phyloP scores from a whole-genome alignment of 805 yeast species.

The Nadsonia fulvescens region DNA sequence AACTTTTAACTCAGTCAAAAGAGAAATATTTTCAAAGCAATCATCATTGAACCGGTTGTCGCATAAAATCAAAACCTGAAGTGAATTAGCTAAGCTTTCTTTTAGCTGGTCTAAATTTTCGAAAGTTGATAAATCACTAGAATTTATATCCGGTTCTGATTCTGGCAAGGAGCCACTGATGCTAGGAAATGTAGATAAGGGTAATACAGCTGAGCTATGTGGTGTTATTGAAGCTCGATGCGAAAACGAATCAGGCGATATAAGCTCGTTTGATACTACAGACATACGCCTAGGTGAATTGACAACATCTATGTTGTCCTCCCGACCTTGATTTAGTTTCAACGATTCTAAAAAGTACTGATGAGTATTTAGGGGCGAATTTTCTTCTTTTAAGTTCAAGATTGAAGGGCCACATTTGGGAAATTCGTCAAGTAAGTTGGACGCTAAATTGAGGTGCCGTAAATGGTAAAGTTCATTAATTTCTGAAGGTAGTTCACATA shows the following conservation, averaged over 20 bases:
- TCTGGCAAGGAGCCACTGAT: constrained; percentile 2
- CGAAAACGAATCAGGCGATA: constrained; percentile 5
- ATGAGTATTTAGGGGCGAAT: constrained; percentile 2
- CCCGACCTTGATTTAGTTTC: too few relatives aligned
- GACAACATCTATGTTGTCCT: constrained; percentile 8
- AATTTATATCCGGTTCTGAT: too few relatives aligned
- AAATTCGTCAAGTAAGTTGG: constrained; percentile 45
- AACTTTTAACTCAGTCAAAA: constrained; percentile 35
- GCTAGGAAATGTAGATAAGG: constrained; percentile 4
- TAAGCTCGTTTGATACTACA: too few relatives aligned
- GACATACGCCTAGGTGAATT: constrained; percentile 5
- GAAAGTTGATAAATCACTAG: too few relatives aligned
- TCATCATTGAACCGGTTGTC: constrained; percentile 76
- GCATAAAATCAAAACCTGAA: constrained; percentile 45
- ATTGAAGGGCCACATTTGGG: constrained; percentile 22
- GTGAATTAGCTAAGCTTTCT: constrained; percentile 25
- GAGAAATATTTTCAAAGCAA: constrained; percentile 47
- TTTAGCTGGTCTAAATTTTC: too few relatives aligned
- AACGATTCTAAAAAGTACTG: too few relatives aligned
- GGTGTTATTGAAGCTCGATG: constrained; percentile 2
- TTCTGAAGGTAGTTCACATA: constrained; percentile 48
- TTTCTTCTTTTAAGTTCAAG: constrained; percentile 2
- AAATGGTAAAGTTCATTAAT: constrained; percentile 46
- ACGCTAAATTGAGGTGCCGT: constrained; percentile 47
- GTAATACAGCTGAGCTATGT: too few relatives aligned